phyloP scores from a whole-genome alignment of 108 stramenopile species.

The Craspedostauros australis region DNA sequence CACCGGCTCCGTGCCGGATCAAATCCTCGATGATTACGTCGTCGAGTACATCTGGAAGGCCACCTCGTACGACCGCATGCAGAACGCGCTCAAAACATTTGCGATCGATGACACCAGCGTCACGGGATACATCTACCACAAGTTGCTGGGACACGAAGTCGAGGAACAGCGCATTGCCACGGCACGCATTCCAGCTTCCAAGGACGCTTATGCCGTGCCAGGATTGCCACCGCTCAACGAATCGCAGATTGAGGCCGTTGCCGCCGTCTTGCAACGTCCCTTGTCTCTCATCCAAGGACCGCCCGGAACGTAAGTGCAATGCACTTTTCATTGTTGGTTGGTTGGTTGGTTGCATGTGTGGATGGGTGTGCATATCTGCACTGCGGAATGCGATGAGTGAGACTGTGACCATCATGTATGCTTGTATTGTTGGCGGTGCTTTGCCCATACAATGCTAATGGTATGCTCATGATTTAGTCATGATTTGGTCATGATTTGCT shows the following conservation, averaged over 20 bases:
- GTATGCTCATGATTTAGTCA: too few species aligned
- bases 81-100: conserved; percentile 95
- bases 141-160: conserved; percentile 93
- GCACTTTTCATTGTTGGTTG: neutral
- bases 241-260: conserved; percentile 90
- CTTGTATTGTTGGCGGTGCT: too few species aligned
- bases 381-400: too few species aligned
- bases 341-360: conserved; percentile 4
- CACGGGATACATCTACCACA: conserved; percentile 97
- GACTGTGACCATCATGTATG: too few species aligned
- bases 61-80: conserved; percentile 97
- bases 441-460: conserved; percentile 1
- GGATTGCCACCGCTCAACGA: conserved; percentile 94
- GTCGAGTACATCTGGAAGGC: conserved; percentile 98
- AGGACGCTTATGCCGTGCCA: conserved; percentile 77
- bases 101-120: conserved; percentile 96
- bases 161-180: conserved; percentile 88
- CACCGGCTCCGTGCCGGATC: conserved; percentile 58
- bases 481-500: too few species aligned
- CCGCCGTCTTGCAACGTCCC: conserved; percentile 86
- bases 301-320: conserved; percentile 50
- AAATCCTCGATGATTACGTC: conserved; percentile 84
- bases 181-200: conserved; percentile 45
- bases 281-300: conserved; percentile 96
- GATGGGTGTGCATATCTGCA: too few species aligned